Conservation (phyloP, 2,329 filamentous ascomycete species). For the Pseudogymnoascus sp. region DNA sequence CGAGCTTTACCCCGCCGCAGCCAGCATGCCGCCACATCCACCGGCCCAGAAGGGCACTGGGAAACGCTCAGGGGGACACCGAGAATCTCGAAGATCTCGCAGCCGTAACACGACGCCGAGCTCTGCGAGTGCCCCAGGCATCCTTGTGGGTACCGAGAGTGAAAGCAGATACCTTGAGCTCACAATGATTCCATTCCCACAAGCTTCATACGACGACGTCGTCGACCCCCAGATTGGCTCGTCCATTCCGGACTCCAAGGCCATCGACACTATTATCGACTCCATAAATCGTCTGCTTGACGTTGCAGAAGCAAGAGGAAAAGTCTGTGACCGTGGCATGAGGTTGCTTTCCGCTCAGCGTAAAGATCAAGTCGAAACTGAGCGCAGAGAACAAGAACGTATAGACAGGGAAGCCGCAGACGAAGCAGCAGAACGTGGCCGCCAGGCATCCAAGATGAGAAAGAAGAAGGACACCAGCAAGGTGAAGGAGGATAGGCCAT, state of each 20-base stretch:
- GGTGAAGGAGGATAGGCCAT: constrained; percentile 49
- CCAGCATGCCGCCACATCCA: constrained; percentile 47
- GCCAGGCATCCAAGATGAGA: constrained; percentile 59
- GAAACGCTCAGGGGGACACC: constrained; percentile 51
- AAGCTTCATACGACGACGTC: constrained; percentile 59
- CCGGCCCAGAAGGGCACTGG: constrained; percentile 53
- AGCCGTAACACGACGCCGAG: constrained; percentile 74
- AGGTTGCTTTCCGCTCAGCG: constrained; percentile 56
- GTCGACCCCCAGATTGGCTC: constrained; percentile 53
- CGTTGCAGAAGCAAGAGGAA: constrained; percentile 57
- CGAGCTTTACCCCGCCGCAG: neutral
- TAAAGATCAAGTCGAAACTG: constrained; percentile 46
- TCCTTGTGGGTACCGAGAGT: constrained; percentile 42
- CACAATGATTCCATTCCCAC: constrained; percentile 47
- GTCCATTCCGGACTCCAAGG: constrained; percentile 53
- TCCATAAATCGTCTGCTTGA: constrained; percentile 56
- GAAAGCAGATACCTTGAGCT: constrained; percentile 61
- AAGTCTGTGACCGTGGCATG: constrained; percentile 65
- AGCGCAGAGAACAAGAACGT: constrained; percentile 39
- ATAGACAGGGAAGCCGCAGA: constrained; percentile 36
- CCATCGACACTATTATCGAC: constrained; percentile 53
- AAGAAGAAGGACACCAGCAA: constrained; percentile 65
- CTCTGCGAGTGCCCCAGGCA: constrained; percentile 24
- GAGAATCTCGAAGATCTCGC: constrained; percentile 52
- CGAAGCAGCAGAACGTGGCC: constrained; percentile 37